phyloP scores from a whole-genome alignment of 345 rosid genomes.

The Abelmoschus esculentus region DNA sequence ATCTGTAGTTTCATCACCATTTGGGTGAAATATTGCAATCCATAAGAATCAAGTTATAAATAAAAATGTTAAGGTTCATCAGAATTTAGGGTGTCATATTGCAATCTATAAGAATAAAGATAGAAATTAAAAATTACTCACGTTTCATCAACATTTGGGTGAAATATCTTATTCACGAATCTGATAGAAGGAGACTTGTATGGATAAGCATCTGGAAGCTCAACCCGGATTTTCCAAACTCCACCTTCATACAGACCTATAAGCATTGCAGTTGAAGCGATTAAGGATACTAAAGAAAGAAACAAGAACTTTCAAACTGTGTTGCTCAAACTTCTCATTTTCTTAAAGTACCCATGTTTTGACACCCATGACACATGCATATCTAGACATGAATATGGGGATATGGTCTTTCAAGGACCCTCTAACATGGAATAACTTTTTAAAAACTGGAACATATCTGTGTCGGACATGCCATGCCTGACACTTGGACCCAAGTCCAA shows the following conservation, averaged over 20 bases:
- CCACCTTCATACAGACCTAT: constrained; percentile 70
- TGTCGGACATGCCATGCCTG: no score
- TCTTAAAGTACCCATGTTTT: neutral
- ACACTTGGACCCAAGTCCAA: no score
- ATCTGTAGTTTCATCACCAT: no score
- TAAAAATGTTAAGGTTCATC: neutral
- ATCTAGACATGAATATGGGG: neutral
- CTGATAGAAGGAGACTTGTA: constrained; percentile 72
- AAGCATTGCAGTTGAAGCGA: constrained; percentile 7
- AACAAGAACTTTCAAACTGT: neutral
- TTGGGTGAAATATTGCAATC: neutral
- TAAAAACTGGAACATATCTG: no score
- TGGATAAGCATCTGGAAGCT: constrained; percentile 76
- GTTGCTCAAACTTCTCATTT: neutral
- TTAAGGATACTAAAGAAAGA: neutral
- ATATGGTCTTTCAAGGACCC: neutral
- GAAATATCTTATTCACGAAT: constrained; percentile 65
- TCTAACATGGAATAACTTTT: neutral
- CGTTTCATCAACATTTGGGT: constrained; percentile 75
- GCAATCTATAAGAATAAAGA: neutral
- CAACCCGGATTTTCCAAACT: constrained; percentile 65
- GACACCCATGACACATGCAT: neutral
- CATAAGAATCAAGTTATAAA: constrained; percentile 6
- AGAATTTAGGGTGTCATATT: neutral
- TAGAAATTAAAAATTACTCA: constrained; percentile 28